A percentile compares a stretch with the other conserved stretches of the same genome.
Conservation (phyloP, 2,329 filamentous ascomycete species). For the Apiospora sp. region DNA sequence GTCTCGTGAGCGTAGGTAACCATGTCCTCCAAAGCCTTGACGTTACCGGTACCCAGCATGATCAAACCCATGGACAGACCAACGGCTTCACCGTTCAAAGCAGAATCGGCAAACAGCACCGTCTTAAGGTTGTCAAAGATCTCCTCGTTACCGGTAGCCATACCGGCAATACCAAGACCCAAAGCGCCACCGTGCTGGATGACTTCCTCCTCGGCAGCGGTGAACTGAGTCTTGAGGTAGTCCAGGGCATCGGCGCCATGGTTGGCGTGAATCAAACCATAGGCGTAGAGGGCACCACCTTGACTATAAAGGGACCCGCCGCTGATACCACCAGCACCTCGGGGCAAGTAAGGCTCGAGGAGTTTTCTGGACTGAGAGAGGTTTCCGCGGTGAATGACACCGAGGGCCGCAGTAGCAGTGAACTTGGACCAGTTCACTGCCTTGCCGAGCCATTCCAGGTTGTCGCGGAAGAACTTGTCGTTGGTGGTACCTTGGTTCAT, state of each 20-base stretch:
- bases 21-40: slow-evolving; percentile 94
- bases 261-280: slow-evolving; percentile 96
- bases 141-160: slow-evolving; percentile 91
- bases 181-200: slow-evolving; percentile 97
- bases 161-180: slow-evolving; percentile 93
- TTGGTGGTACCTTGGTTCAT: slow-evolving; percentile 99
- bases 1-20: slow-evolving; percentile 97
- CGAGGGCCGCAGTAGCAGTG: slow-evolving; percentile 92
- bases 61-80: slow-evolving; percentile 96
- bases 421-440: slow-evolving; percentile 99
- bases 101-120: slow-evolving; percentile 91
- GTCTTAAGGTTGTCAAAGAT: slow-evolving; percentile 92
- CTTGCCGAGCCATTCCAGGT: slow-evolving; percentile 97
- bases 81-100: slow-evolving; percentile 95
- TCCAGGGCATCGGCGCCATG: slow-evolving; percentile 90
- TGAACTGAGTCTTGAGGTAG: slow-evolving; percentile 80
- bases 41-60: slow-evolving; percentile 97
- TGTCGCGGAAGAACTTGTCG: slow-evolving; percentile 98
- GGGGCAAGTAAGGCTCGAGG: slow-evolving; percentile 91
- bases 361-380: slow-evolving; percentile 92
- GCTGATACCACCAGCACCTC: slow-evolving; percentile 69
- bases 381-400: slow-evolving; percentile 96
- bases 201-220: slow-evolving; percentile 83
- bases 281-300: slow-evolving; percentile 93
- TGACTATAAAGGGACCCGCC: slow-evolving; percentile 93